Conservation (phyloP, 2,329 filamentous ascomycete genomes). For the Gremmenia infestans region DNA sequence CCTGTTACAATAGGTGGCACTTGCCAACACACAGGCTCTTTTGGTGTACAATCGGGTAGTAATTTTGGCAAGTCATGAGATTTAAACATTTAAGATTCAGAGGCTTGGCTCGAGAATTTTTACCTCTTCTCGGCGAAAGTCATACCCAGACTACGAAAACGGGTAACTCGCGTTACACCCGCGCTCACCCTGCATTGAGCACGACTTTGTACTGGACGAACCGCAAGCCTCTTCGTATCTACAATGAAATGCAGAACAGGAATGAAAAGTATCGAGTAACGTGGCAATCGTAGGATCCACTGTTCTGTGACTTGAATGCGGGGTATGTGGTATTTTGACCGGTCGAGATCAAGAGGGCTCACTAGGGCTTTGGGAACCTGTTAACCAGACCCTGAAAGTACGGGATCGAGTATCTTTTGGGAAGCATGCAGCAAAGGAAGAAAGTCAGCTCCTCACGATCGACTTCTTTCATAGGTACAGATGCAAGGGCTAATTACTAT, state of each 20-base stretch:
- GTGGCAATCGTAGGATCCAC: conserved; percentile 20
- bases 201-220: not conserved
- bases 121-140: not conserved
- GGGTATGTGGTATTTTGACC: conserved; percentile 13
- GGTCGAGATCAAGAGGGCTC: not conserved
- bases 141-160: not conserved
- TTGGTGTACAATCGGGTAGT: not conserved
- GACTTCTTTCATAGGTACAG: not conserved
- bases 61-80: not conserved
- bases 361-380: not conserved
- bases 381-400: not conserved
- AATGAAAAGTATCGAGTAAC: conserved; percentile 10
- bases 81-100: not conserved
- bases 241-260: not conserved
- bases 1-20: not conserved
- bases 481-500: not conserved
- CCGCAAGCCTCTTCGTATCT: not conserved
- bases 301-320: conserved; percentile 12
- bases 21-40: not conserved
- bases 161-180: not conserved
- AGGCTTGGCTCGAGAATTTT: not conserved
- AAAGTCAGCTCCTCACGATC: not conserved
- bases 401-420: not conserved
- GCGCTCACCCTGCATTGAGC: not conserved
- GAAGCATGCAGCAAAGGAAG: not conserved